Evolutionary conservation across 2,329 filamentous ascomycete species (phyloP).

Genomic region (Lasiodiplodia citricola): DNA sequence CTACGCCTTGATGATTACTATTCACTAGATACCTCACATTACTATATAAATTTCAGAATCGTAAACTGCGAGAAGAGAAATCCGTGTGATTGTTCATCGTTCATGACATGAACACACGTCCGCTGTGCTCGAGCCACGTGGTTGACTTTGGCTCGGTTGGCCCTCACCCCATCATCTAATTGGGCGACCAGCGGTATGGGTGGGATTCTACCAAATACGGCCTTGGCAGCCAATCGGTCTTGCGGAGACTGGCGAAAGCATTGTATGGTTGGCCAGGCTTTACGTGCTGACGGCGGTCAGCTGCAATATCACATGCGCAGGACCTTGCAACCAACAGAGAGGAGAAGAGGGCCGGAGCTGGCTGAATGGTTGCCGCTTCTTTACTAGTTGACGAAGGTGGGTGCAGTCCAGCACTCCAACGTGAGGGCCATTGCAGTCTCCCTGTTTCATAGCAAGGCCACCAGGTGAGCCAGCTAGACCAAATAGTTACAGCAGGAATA

Average conservation of each 20-base stretch:
- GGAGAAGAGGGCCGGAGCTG: background rate
- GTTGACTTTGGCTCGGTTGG: background rate
- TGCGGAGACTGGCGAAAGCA: background rate
- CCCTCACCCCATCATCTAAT: background rate
- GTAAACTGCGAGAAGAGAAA: background rate
- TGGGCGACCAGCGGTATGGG: background rate
- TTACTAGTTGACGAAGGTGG: background rate
- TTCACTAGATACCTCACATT: background rate
- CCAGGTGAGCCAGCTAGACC: background rate
- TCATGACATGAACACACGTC: background rate
- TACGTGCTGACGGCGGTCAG: background rate
- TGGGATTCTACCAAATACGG: background rate
- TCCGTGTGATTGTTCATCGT: background rate
- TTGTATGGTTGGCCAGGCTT: background rate
- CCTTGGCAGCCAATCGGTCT: background rate
- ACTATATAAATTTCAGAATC: background rate
- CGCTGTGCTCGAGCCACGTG: background rate
- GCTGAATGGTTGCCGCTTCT: background rate
- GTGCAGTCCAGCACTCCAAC: background rate
- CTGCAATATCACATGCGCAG: background rate
- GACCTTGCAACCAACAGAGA: background rate
- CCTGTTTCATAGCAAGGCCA: background rate
- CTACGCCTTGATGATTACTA: background rate
- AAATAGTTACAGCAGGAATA: background rate
- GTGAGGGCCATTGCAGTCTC: background rate